phyloP scores from a whole-genome alignment of 352 stramenopile genomes.

The Globisporangium cylindrosporum region DNA sequence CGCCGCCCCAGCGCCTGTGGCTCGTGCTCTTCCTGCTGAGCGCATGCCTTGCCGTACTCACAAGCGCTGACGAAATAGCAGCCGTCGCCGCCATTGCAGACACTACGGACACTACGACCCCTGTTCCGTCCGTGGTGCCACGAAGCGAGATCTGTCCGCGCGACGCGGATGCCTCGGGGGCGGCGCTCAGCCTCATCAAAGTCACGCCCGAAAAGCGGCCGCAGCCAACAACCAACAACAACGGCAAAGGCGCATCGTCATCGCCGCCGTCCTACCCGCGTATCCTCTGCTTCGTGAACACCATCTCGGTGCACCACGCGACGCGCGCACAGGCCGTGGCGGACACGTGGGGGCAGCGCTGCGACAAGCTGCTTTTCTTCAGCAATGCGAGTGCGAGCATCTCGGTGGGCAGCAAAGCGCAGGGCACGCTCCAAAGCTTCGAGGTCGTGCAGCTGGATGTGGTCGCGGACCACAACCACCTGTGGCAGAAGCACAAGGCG shows the following conservation, averaged over 20 bases:
- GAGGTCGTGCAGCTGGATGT: slow-evolving; percentile 73
- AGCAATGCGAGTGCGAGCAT: slow-evolving; percentile 65
- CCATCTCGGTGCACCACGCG: slow-evolving; percentile 67
- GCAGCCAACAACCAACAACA: background rate
- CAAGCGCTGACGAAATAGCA: background rate
- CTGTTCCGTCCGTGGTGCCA: background rate
- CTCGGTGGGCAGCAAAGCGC: slow-evolving; percentile 26
- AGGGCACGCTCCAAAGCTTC: slow-evolving; percentile 24
- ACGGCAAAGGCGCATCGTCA: slow-evolving; percentile 13
- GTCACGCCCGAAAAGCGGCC: slow-evolving; percentile 29
- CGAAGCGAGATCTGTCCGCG: slow-evolving; percentile 54
- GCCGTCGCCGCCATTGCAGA: background rate
- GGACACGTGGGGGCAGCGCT: slow-evolving; percentile 81
- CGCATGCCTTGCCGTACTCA: background rate
- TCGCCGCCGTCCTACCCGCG: slow-evolving; percentile 27
- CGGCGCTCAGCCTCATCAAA: slow-evolving; percentile 39
- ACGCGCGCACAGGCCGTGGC: slow-evolving; percentile 59
- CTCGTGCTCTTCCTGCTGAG: background rate
- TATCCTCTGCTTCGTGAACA: slow-evolving; percentile 82
- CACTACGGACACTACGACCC: background rate
- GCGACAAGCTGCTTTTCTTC: slow-evolving; percentile 80
- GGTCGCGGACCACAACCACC: slow-evolving; percentile 70
- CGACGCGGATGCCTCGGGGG: slow-evolving; percentile 43
- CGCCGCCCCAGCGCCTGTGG: background rate
- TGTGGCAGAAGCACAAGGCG: slow-evolving; percentile 83